These are phyloP conservation scores for Pugionium cornutum DNA, from an alignment of 345 rosid genomes.

Conservation along the genomic window DNA sequence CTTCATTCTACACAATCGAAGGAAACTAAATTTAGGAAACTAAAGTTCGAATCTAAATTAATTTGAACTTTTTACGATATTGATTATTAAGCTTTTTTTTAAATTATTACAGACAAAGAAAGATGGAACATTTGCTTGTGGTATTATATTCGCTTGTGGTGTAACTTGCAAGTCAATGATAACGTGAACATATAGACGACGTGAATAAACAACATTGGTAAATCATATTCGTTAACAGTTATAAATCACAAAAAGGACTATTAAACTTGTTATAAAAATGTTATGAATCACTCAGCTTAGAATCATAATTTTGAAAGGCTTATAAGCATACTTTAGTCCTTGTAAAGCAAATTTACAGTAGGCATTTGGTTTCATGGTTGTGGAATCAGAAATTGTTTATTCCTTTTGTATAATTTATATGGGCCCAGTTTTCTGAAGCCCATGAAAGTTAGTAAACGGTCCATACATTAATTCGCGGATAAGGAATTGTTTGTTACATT, in stretches of 20 bases:
- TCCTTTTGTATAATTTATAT: background rate
- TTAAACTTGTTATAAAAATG: too few species aligned
- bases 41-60: conserved; percentile 11
- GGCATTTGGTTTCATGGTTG: background rate
- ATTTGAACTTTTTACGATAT: background rate
- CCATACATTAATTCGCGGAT: conserved; percentile 19
- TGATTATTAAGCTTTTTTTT: background rate
- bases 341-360: too few species aligned
- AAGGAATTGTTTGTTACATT: background rate
- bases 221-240: background rate
- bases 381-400: conserved; percentile 1
- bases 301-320: too few species aligned
- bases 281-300: too few species aligned
- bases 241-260: too few species aligned
- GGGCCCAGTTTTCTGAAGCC: background rate
- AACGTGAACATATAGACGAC: conserved; percentile 34
- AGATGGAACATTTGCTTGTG: conserved; percentile 5
- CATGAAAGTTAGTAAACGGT: background rate
- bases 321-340: too few species aligned
- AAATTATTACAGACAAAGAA: conserved; percentile 3
- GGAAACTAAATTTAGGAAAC: background rate
- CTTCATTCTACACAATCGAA: conserved; percentile 20
- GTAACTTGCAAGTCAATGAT: conserved; percentile 23
- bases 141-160: conserved; percentile 7
- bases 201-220: conserved; percentile 2